Evolutionary conservation across 2,329 filamentous ascomycete species (phyloP).

Genomic region (Dichotomopilus funicola): DNA sequence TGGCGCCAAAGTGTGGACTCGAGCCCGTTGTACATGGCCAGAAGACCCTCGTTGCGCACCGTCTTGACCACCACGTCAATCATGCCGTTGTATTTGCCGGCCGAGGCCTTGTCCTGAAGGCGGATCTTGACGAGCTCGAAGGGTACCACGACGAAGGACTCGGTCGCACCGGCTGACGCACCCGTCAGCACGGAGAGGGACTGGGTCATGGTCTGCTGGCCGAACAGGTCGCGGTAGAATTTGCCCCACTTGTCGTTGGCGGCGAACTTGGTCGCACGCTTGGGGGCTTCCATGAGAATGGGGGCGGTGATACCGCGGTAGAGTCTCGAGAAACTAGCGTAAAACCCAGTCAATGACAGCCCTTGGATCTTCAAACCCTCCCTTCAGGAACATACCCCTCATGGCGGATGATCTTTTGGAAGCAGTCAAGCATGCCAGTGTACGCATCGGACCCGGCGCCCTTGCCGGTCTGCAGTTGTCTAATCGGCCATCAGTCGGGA

Average conservation of each 20-base stretch:
- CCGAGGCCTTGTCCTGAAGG: constrained; percentile 89
- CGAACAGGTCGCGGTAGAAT: constrained; percentile 84
- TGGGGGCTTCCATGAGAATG: constrained; percentile 75
- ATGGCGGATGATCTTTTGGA: constrained; percentile 91
- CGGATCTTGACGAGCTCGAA: constrained; percentile 99
- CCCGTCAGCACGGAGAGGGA: constrained; percentile 86
- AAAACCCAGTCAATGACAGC: constrained; percentile 3
- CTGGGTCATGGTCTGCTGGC: constrained; percentile 82
- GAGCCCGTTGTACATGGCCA: constrained; percentile 93
- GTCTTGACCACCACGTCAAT: constrained; percentile 77
- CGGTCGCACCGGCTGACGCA: constrained; percentile 88
- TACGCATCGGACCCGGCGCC: constrained; percentile 73
- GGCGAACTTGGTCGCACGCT: constrained; percentile 96
- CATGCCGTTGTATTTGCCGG: constrained; percentile 79
- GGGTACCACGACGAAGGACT: constrained; percentile 93
- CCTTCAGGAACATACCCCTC: constrained; percentile 63
- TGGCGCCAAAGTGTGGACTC: constrained; percentile 97
- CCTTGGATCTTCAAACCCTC: neutral
- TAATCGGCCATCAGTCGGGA: constrained; percentile 34
- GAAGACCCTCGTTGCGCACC: constrained; percentile 70
- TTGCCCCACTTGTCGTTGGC: constrained; percentile 98
- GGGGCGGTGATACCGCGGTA: constrained; percentile 95
- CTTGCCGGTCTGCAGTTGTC: constrained; percentile 77
- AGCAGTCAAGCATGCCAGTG: constrained; percentile 97
- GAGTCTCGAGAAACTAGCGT: constrained; percentile 69